Evolutionary conservation across 2,329 filamentous ascomycete genomes (phyloP), one percentile per base, ranked within the genome.

Genomic region (Pseudovirgaria hyperparasitica): DNA sequence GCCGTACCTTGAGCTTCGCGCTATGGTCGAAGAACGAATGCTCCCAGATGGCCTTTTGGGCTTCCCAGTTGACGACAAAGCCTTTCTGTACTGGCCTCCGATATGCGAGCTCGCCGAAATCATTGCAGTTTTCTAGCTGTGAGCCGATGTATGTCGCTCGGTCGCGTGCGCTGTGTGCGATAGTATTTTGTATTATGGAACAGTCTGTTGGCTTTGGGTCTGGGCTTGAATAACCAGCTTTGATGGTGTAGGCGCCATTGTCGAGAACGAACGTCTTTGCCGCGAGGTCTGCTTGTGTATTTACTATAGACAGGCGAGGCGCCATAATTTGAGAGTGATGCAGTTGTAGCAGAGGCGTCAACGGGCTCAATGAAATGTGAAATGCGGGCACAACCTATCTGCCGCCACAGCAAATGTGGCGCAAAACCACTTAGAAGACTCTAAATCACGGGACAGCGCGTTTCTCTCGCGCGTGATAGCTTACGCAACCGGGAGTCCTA

Each of bases 1-100:
- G 42, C 48, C 42, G 47, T 42, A 57, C 55, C 42, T 63, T 68
- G 40, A 74, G 58, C 16, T 66, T 63, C n/a, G 72, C 72, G 38
- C 71, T 71, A 31, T 68, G 61, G 39, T 79, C 74, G 41, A 92
- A 76, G 45, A 96, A 81, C 33, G 86, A 76, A 40, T 77, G 73
- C 45, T 94, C 85, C 90, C 90, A 98, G 27, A 98, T 82, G 46
- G 90, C 86, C 55, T 82, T 87, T 59, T 98, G 73, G 1, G 80
- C 77, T 54, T 98, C 90, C 90, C 90, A 98, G 48, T 87, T 94
- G 34, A 96, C 86, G 26, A 96, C 66, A 47, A 82, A 96, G 6
- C 90, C 90, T 54, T 86, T 92, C 54, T 98, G 90, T 1, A 96
- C 81, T 0, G 90, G 90, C 0, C 87, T 67, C 1, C 87, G 72